These are phyloP conservation scores for Thalassiosira delicatula DNA, from an alignment of 352 stramenopile genomes.

Conservation along the genomic window DNA sequence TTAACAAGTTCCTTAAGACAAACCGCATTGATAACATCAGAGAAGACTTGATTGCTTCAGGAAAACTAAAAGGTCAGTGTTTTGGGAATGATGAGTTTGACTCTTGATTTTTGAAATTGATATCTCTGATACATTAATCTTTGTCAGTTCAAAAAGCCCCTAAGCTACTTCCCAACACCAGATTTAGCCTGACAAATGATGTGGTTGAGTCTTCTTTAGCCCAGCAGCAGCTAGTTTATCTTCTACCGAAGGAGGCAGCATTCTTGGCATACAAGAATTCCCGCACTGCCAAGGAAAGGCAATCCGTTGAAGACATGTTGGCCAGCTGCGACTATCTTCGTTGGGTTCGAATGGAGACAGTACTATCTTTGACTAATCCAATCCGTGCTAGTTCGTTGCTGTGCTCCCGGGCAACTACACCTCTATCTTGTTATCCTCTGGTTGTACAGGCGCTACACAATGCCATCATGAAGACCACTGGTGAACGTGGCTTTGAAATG, in stretches of 20 bases:
- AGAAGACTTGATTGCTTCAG: neutral
- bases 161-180: neutral
- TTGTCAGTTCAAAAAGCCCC: no score
- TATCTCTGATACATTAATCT: no score
- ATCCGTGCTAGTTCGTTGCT: neutral
- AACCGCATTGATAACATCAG: constrained; percentile 17
- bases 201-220: neutral
- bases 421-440: constrained; percentile 1
- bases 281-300: neutral
- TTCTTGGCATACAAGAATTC: neutral
- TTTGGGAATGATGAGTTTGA: no score
- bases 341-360: neutral
- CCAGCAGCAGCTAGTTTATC: neutral
- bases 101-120: no score
- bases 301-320: neutral
- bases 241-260: neutral
- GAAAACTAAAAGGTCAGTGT: neutral
- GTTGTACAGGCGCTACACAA: constrained; percentile 7
- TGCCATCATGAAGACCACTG: constrained; percentile 8
- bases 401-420: neutral
- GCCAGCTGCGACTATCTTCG: neutral
- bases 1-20: constrained; percentile 5
- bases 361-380: neutral
- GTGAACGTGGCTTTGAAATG: neutral
- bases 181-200: constrained; percentile 4